phyloP scores from a whole-genome alignment of 305 asterid species.

The Solanum hybrid region DNA sequence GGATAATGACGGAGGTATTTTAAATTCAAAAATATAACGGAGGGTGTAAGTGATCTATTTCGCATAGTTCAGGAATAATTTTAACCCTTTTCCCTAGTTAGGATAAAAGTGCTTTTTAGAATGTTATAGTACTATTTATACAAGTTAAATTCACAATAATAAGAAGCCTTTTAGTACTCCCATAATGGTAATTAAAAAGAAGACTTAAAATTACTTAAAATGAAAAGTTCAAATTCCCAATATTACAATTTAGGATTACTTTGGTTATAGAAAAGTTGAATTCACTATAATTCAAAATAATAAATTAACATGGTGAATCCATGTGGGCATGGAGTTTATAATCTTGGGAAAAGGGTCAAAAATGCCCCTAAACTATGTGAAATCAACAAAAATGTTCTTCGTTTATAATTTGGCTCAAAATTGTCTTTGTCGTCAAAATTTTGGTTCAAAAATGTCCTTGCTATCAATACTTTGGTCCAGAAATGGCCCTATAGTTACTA shows the following conservation, averaged over 20 bases:
- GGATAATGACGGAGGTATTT: too few relatives aligned
- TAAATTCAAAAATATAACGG: too few relatives aligned
- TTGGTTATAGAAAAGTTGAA: neutral
- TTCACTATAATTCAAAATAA: neutral
- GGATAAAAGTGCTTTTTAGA: too few relatives aligned
- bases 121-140: too few relatives aligned
- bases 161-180: too few relatives aligned
- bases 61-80: neutral
- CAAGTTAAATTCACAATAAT: too few relatives aligned
- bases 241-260: neutral
- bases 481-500: neutral
- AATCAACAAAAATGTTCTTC: neutral
- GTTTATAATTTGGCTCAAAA: neutral
- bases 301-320: too few relatives aligned
- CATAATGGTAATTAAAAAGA: too few relatives aligned
- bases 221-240: neutral
- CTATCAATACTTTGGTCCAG: neutral
- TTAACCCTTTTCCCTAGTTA: neutral
- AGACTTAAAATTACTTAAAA: neutral
- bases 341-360: neutral
- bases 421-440: neutral
- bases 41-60: neutral
- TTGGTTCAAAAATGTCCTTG: neutral
- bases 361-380: neutral
- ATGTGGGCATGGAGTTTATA: too few relatives aligned